Evolutionary conservation across 1,284 basidiomycete species (phyloP), one percentile per base, ranked within the genome.

Genomic region (Inonotus hispidus): DNA sequence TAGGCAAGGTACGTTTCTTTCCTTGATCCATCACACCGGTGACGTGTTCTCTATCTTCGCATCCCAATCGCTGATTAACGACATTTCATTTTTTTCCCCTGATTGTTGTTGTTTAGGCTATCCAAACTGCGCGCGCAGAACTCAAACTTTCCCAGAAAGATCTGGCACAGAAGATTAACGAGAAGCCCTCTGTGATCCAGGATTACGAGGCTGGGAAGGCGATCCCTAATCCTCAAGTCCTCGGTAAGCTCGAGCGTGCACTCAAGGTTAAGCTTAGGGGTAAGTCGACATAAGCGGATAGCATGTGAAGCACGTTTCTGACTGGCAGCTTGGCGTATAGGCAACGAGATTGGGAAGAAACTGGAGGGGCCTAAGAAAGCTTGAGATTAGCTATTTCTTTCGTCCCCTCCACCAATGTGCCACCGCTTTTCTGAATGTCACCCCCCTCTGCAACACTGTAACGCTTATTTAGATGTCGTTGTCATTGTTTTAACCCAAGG

Each of bases 261-360:
- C 82, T 99, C 66, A 90, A 88, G 59, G 90, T 99, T 69, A 99
- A 98, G 77, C 84, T 99, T 63, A 85, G 96, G 69, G 95, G 95
- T 84, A 72, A 55, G 82, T 77, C 27, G 47, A 56, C 47, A 59
- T 16, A 49, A 38, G 58, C 53, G 41, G 53, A 61, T 47, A 61
- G 39, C 6, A 59, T 43, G 8, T n/a, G 19, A 25, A 27, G 10
- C 13, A 53, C 50, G 14, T 55, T 37, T 16, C 35, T 57, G 11
- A 43, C 39, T 29, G 49, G 23, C 11, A 19, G 41, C 21, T 45
- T 16, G 41, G 38, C 38, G 21, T 58, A 35, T 65, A 90, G 88
- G 90, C 66, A 65, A 77, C 64, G 85, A 90, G 63, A 92, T 92
- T 82, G 90, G 90, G 72, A 87, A 90, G 80, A 89, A 89, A 76